phyloP scores from a whole-genome alignment of 768 basidiomycete genomes.

The Rhodocollybia butyracea region DNA sequence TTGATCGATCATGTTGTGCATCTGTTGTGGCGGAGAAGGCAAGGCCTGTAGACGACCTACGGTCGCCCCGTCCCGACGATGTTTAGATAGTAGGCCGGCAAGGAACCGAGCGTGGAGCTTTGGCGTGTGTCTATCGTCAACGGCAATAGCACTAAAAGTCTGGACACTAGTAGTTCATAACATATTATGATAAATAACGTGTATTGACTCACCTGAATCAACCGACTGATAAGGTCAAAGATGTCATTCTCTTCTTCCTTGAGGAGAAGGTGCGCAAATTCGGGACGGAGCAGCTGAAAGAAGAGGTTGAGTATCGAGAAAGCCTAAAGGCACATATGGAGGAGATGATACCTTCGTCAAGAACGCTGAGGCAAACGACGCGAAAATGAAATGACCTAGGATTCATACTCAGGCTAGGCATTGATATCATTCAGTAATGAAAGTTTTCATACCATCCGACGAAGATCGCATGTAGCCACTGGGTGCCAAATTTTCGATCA shows the following conservation, averaged over 20 bases:
- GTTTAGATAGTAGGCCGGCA: constrained; percentile 60
- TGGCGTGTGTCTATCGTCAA: constrained; percentile 80
- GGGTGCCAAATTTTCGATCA: constrained; percentile 64
- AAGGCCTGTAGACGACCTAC: constrained; percentile 51
- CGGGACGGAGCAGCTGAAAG: constrained; percentile 66
- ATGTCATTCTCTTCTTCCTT: constrained; percentile 68
- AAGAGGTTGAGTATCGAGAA: neutral
- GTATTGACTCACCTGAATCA: no score
- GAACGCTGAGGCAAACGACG: constrained; percentile 81
- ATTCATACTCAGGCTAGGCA: neutral
- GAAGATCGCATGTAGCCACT: constrained; percentile 77
- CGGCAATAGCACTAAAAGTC: constrained; percentile 69
- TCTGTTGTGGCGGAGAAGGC: constrained; percentile 36
- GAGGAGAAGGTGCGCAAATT: constrained; percentile 58
- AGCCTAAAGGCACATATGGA: neutral
- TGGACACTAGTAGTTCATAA: no score
- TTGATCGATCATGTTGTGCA: constrained; percentile 13
- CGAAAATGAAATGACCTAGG: constrained; percentile 72
- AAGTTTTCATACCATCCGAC: constrained; percentile 58
- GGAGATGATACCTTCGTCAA: constrained; percentile 58
- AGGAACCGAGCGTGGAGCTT: constrained; percentile 80
- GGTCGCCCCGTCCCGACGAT: constrained; percentile 67
- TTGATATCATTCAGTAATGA: neutral
- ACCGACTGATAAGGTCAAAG: constrained; percentile 64
- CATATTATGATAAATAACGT: no score